A percentile compares a stretch with the other conserved stretches of the same genome.
These are phyloP conservation scores for Forsythia viridissima DNA, from an alignment of 257 asterid genomes.

Conservation along the genomic window DNA sequence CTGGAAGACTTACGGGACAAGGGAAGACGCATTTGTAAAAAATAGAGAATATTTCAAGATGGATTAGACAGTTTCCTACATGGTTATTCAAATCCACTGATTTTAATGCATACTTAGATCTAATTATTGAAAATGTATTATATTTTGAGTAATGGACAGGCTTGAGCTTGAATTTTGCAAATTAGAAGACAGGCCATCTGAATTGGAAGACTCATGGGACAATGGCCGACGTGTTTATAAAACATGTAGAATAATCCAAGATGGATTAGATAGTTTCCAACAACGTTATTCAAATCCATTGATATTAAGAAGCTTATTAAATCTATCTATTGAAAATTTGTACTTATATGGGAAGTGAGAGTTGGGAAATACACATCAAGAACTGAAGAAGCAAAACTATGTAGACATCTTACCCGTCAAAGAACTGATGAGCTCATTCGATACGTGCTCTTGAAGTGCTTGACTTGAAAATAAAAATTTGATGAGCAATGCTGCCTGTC, in stretches of 20 bases:
- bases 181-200: neutral
- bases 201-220: neutral
- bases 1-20: neutral
- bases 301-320: neutral
- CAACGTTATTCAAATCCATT: neutral
- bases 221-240: neutral
- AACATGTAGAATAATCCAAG: neutral
- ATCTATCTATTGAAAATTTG: neutral
- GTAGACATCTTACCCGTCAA: slow-evolving; percentile 59
- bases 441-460: slow-evolving; percentile 80
- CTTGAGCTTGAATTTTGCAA: neutral
- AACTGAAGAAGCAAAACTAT: neutral
- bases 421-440: slow-evolving; percentile 74
- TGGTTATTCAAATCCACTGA: slow-evolving; percentile 3
- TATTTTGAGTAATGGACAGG: neutral
- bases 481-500: slow-evolving; percentile 68
- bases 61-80: slow-evolving; percentile 1
- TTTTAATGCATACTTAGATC: neutral
- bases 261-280: neutral
- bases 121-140: too few species aligned
- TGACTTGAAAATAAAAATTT: slow-evolving; percentile 78
- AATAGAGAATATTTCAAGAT: slow-evolving; percentile 6
- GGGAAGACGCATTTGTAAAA: neutral
- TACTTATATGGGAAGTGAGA: neutral
- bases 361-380: neutral